phyloP scores from a whole-genome alignment of 1,139 yeast species.

The Zygoascus meyerae region DNA sequence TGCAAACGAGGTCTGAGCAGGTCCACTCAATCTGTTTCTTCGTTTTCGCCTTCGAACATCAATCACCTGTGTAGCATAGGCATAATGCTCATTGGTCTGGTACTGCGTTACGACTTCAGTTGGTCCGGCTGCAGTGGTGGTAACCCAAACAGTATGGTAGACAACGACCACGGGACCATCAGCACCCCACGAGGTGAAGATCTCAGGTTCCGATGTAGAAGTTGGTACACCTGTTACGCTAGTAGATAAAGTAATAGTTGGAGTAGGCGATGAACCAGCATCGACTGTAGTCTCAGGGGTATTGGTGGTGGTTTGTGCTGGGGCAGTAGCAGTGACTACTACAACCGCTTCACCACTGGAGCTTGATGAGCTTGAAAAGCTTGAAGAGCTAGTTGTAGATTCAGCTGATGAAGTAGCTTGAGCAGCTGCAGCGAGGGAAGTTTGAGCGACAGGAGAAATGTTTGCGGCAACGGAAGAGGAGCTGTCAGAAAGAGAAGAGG shows the following conservation, averaged over 20 bases:
- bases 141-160: constrained; percentile 1
- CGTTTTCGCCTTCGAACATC: neutral
- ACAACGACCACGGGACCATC: constrained; percentile 1
- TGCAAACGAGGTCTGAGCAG: neutral
- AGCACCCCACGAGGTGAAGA: constrained; percentile 1
- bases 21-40: neutral
- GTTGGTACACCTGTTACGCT: constrained; percentile 1
- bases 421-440: neutral
- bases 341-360: no score
- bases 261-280: neutral
- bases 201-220: neutral
- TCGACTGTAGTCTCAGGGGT: constrained; percentile 1
- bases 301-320: neutral
- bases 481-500: neutral
- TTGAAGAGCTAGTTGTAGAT: neutral
- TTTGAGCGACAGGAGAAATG: neutral
- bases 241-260: constrained; percentile 1
- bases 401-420: neutral
- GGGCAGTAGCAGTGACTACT: neutral
- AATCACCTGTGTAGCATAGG: neutral
- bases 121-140: constrained; percentile 1
- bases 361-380: neutral
- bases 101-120: neutral
- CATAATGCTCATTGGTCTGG: constrained; percentile 1
- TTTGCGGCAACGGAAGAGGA: neutral